Evolutionary conservation across 2,329 filamentous ascomycete species (phyloP), one percentile per base, ranked within the genome.

Genomic region (Ceratocystiopsis minuta): DNA sequence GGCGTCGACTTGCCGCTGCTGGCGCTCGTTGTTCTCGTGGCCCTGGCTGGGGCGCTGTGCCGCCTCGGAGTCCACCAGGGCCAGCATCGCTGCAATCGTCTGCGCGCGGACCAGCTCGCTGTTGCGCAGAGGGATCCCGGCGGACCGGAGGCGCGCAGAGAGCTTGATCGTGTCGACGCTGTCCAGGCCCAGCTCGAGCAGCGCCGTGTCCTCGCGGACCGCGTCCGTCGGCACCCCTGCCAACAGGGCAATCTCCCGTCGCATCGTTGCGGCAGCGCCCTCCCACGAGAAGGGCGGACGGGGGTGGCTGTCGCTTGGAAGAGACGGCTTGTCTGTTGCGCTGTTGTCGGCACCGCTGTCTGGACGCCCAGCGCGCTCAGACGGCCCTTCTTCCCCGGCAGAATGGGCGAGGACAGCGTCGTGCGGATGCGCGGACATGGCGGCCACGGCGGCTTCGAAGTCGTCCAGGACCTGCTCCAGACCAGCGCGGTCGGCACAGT

Each of bases 131-230:
- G 61, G 54, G 16, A 90, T 60, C 0, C 68, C 70, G 5, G 60
- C 58, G 37, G 67, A 70, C 48, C 71, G 80, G 2, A 94, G 64
- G 41, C 75, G 70, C 0, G 84, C 77, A 0, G 82, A 80, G 0
- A 95, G 62, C 51, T 85, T 92, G 56, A 95, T 88, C 2, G 80
- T 72, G 57, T 95, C 87, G 44, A 95, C 92, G 52, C 87, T 94
- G 61, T 95, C 88, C 7, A 95, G 67, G 0, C 87, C 87, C 31
- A 95, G 67, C 50, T 88, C 77, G 34, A 92, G 77, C 12, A 95
- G 72, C 0, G 79, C 79, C 0, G 73, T 74, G 7, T 64, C 58
- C 40, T 72, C 68, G 2, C 60, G 55, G 34, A 94, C 61, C 0
- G 66, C 58, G 2, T 64, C 55, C 3, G 58, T 54, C 0, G 68